Evolutionary conservation across 2,329 filamentous ascomycete species (phyloP).

Genomic region (Lecanicillium sp.): DNA sequence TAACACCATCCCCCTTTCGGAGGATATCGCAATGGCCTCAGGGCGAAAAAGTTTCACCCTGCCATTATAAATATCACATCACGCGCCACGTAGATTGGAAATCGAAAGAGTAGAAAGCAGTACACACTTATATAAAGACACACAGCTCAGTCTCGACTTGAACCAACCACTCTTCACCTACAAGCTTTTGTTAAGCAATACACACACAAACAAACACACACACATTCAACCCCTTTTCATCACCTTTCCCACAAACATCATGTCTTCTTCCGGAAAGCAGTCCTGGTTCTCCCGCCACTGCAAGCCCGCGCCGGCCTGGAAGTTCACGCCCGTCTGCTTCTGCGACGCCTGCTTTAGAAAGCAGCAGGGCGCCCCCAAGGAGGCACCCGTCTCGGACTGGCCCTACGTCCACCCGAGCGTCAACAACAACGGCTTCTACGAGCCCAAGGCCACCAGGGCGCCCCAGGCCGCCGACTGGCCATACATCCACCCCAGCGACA

Average conservation of each 20-base stretch:
- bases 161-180: too few relatives aligned
- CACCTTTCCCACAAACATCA: background rate
- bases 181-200: too few relatives aligned
- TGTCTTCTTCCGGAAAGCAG: constrained; percentile 21
- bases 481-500: constrained; percentile 5
- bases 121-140: background rate
- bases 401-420: constrained; percentile 4
- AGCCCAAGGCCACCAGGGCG: too few relatives aligned
- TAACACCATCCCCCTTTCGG: constrained; percentile 1
- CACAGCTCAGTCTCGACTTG: background rate
- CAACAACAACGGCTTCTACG: constrained; percentile 6
- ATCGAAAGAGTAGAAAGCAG: background rate
- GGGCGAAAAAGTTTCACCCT: background rate
- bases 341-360: constrained; percentile 24
- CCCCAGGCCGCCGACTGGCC: constrained; percentile 3
- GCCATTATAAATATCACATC: constrained; percentile 4
- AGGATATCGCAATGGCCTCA: constrained; percentile 1
- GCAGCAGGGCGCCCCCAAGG: constrained; percentile 2
- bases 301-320: constrained; percentile 28
- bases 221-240: background rate
- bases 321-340: constrained; percentile 24
- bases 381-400: constrained; percentile 2
- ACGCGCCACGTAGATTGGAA: background rate
- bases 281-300: constrained; percentile 34
- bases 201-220: background rate